Evolutionary conservation across 2,329 filamentous ascomycete genomes (phyloP), one percentile per base, ranked within the genome.

Genomic region (Cladophialophora immunda): DNA sequence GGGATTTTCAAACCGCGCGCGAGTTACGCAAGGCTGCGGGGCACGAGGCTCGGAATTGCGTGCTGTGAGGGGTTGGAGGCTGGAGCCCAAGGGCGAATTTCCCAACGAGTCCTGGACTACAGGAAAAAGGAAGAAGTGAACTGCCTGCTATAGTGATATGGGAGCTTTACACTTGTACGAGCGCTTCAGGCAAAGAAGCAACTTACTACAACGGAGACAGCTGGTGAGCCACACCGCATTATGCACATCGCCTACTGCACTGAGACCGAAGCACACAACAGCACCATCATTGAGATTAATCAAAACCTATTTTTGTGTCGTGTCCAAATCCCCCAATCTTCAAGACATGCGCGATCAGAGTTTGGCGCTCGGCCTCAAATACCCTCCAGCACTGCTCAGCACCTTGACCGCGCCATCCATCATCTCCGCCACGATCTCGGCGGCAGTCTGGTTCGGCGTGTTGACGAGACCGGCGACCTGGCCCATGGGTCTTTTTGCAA

Each of bases 351-450:
- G 8, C 15, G 4, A 22, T 62, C 25, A 62, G 9, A 62, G 34
- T 52, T 56, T 56, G 30, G 58, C 29, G 4, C 32, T 25, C 25
- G 45, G 41, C 27, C 34, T 41, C 59, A 62, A 45, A 11, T 29
- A 62, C 4, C 22, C 52, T 22, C 36, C 47, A 27, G 52, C 50
- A 15, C 52, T 22, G 22, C 25, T 36, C 47, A 69, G 65, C 15
- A 61, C 61, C 11, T 52, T 59, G 11, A 65, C 54, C 11, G 90
- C 90, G 75, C 92, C 89, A 13, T 79, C 79, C n/a, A 94, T 90
- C 91, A 95, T 95, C 72, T 94, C 91, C 64, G 88, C 84, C 19
- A 96, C 87, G 79, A 95, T 95, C 73, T 90, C 85, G 58, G 81
- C 84, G 0, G 92, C 92, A 0, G 91, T 91, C 81, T 92, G 87